A percentile compares a stretch with the other conserved stretches of the same genome.
These are phyloP conservation scores for Aspergillus sp. DNA, from an alignment of 2,329 filamentous ascomycete species.

Conservation along the genomic window DNA sequence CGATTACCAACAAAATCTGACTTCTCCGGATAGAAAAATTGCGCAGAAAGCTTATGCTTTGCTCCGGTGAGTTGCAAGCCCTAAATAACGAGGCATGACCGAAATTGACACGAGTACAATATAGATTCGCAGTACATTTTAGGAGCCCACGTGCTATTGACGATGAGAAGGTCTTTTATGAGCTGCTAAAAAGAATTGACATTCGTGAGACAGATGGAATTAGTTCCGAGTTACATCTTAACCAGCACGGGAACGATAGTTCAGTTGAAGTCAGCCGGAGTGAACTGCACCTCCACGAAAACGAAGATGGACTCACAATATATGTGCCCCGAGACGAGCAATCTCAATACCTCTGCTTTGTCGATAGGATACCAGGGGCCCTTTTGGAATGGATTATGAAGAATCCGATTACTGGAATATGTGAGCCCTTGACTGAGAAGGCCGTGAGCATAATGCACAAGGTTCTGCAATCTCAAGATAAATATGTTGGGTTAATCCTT, in stretches of 20 bases:
- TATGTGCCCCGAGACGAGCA: conserved; percentile 4
- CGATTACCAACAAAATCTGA: conserved; percentile 1
- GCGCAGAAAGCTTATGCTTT: conserved; percentile 5
- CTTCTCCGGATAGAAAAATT: conserved; percentile 2
- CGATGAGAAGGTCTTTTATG: conserved; percentile 4
- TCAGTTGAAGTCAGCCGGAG: conserved; percentile 2
- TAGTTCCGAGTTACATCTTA: conserved; percentile 6
- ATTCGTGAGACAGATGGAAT: conserved; percentile 7
- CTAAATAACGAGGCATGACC: background rate
- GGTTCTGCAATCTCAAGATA: conserved; percentile 1
- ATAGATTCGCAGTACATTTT: conserved; percentile 5
- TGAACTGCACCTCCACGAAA: conserved; percentile 6
- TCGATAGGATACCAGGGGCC: conserved; percentile 3
- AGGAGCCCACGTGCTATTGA: conserved; percentile 3
- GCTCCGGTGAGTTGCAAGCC: conserved; percentile 3
- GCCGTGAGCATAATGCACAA: conserved; percentile 1
- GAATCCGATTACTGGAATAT: conserved; percentile 4
- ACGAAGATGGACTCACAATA: background rate
- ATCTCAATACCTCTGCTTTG: conserved; percentile 5
- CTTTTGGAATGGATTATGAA: conserved; percentile 10
- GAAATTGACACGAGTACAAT: background rate
- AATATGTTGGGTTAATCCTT: conserved; percentile 1
- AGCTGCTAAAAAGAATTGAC: conserved; percentile 1
- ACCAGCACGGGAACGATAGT: conserved; percentile 6
- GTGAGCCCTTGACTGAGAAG: background rate